Evolutionary conservation across 805 yeast species (phyloP), one percentile per base, ranked within the genome.

Genomic region (Millerozyma miso): DNA sequence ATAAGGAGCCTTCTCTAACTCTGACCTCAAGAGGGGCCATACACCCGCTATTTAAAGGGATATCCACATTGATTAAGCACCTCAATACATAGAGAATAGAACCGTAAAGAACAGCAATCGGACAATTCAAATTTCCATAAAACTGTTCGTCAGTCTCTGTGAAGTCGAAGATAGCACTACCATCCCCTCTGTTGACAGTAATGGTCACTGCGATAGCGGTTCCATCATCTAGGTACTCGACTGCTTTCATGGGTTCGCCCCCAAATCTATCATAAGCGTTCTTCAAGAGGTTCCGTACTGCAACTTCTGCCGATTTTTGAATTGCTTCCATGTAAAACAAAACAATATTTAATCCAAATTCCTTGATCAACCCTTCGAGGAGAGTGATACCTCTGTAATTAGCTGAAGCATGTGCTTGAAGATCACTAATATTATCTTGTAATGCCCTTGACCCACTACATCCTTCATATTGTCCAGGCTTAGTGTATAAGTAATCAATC

Each of bases 31-130:
- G 79, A 0, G 97, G 97, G 40, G 76, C 69, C 50, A 91, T 71
- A 60, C 97, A 91, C 6, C 99, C 98, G 59, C 89, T 95, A 59
- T 91, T 91, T 56, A 91, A 71, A 0, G 99, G 99, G 44, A 91
- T 89, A 49, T 86, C 89, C 48, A 83, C 88, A 47, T 85, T 81
- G 31, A 91, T 90, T 56, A 91, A 70, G 43, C 95, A 84, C 47
- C 99, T 69, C 54, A 91, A 65, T 46, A 91, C 89, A 62, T 91
- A 91, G 35, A 91, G 74, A 43, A 91, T 82, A 1, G 97, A 97
- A 19, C 96, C 85, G 56, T 80, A 80, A 2, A 96, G 83, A 49
- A 93, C 88, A 0, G 97, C 95, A 50, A 74, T 79, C 0, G 99
- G 98, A 0, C 97, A 97, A 62, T 93, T 91, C 63, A 88, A 73